Percentiles rank a stretch among this genome's conserved stretches.
These are phyloP conservation scores for Baorangia bicolor DNA, from an alignment of 768 basidiomycete species.

Conservation along the genomic window DNA sequence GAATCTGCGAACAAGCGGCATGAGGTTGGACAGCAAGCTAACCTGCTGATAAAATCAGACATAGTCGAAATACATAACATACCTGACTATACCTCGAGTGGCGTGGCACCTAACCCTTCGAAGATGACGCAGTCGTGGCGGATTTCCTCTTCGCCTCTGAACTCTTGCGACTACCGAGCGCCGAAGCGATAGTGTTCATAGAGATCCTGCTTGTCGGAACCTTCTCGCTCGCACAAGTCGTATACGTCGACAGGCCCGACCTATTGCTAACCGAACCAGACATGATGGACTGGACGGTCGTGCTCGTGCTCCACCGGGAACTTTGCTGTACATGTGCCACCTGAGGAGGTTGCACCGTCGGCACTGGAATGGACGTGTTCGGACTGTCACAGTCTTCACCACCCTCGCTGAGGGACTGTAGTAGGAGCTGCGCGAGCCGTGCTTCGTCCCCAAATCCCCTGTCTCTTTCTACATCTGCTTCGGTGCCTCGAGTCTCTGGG, in stretches of 20 bases:
- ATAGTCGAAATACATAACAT: no score
- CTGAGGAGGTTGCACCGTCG: conserved; percentile 14
- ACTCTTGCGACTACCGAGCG: conserved; percentile 27
- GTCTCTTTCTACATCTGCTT: conserved; percentile 18
- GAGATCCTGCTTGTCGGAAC: conserved; percentile 26
- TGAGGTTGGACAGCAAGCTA: not conserved
- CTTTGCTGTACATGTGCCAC: conserved; percentile 17
- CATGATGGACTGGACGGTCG: conserved; percentile 26
- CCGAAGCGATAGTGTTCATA: conserved; percentile 27
- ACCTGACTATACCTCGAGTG: not conserved
- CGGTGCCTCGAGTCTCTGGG: conserved; percentile 18
- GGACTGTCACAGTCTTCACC: conserved; percentile 3
- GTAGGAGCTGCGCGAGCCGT: conserved; percentile 28
- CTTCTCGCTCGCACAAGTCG: conserved; percentile 28
- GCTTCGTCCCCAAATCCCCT: conserved; percentile 29
- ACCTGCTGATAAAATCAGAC: conserved; percentile 9
- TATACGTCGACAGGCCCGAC: conserved; percentile 28
- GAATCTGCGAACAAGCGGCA: not conserved
- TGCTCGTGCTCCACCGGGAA: conserved; percentile 35
- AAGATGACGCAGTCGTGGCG: conserved; percentile 24
- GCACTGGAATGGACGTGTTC: conserved; percentile 1
- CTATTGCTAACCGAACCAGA: conserved; percentile 28
- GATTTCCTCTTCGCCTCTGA: conserved; percentile 29
- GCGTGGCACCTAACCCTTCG: conserved; percentile 16
- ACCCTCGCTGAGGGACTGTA: conserved; percentile 28